These are phyloP conservation scores for Pyrus hybrid DNA, from an alignment of 331 rosid genomes.

Conservation along the genomic window DNA sequence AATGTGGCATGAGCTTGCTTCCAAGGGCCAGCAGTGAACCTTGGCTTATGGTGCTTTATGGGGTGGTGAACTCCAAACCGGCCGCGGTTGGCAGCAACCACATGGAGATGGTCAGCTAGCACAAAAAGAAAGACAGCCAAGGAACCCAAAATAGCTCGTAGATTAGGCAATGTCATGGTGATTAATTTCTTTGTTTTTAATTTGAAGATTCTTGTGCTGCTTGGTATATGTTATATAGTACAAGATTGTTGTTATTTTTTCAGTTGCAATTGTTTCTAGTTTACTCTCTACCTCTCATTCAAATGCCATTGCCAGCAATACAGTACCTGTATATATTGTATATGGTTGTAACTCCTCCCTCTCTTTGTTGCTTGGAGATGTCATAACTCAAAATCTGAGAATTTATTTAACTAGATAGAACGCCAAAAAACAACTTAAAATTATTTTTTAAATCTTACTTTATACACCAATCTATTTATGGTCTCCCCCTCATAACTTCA, in stretches of 20 bases:
- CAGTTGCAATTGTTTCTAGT: background rate
- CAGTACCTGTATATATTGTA: background rate
- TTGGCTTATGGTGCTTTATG: background rate
- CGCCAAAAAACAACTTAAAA: too few species aligned
- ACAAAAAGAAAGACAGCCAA: background rate
- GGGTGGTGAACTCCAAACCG: background rate
- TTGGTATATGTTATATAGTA: background rate
- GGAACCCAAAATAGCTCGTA: background rate
- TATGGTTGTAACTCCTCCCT: too few species aligned
- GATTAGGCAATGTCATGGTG: background rate
- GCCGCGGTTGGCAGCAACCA: background rate
- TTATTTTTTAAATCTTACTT: too few species aligned
- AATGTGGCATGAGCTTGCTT: background rate
- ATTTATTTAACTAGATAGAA: too few species aligned
- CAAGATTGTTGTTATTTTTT: background rate
- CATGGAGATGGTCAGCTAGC: background rate
- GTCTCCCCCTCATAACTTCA: too few species aligned
- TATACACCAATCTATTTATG: too few species aligned
- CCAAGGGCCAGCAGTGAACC: background rate
- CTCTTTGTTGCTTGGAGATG: too few species aligned
- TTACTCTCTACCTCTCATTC: background rate
- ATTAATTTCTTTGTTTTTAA: background rate
- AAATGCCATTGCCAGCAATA: background rate
- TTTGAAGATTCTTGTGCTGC: background rate
- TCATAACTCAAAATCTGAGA: too few species aligned